Percentiles rank a stretch among this genome's conserved stretches.
Conservation (phyloP, 179 eudicot genomes). For the Silene vulgaris region DNA sequence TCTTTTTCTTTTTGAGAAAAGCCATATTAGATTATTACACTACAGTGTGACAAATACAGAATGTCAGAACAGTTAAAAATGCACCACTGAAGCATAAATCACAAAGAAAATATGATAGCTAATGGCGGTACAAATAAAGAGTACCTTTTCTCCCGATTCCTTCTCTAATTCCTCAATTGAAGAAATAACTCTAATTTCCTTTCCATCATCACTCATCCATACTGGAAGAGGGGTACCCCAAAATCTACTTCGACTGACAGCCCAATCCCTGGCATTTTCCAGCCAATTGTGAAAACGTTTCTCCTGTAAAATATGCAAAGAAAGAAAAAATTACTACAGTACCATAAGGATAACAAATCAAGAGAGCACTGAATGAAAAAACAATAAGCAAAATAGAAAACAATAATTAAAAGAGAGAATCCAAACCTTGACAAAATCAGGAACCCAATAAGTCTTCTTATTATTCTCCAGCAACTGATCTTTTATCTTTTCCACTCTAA, state of each 20-base stretch:
- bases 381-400: not conserved
- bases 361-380: not conserved
- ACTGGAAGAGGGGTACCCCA: conserved; percentile 99
- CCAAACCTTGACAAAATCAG: conserved; percentile 89
- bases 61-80: not conserved
- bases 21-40: conserved; percentile 3
- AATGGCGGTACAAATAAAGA: conserved; percentile 15
- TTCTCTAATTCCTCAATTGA: conserved; percentile 69
- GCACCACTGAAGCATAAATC: not conserved
- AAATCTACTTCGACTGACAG: conserved; percentile 93
- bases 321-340: not conserved
- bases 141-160: conserved; percentile 78
- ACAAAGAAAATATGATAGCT: conserved; percentile 3
- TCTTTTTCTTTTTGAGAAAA: not conserved
- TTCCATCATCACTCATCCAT: conserved; percentile 86
- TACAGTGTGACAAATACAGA: not conserved
- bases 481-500: conserved; percentile 82
- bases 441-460: conserved; percentile 90
- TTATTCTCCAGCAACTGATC: conserved; percentile 84
- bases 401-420: not conserved
- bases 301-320: conserved; percentile 42
- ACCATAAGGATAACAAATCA: conserved; percentile 1
- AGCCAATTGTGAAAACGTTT: conserved; percentile 98
- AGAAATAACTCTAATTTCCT: conserved; percentile 65
- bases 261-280: conserved; percentile 99